Conservation (phyloP, 257 asterid species). For the Rehmannia glutinosa region DNA sequence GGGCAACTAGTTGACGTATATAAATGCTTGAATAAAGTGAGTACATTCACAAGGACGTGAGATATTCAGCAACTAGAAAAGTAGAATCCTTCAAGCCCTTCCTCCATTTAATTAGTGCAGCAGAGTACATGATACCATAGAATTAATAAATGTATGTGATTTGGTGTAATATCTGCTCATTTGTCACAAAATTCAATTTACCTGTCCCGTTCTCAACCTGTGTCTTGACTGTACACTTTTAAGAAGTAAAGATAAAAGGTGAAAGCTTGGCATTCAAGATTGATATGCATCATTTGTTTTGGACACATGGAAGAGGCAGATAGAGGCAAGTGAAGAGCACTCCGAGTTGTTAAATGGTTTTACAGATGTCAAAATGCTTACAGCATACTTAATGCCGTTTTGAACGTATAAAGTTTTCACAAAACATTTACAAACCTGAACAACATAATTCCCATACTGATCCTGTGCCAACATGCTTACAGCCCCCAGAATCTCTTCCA, state of each 20-base stretch:
- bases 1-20: not conserved
- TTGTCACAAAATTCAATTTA: not conserved
- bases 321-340: not conserved
- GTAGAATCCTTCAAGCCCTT: not conserved
- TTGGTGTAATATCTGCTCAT: not conserved
- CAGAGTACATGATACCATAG: not conserved
- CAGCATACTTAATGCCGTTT: too few relatives aligned
- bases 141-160: not conserved
- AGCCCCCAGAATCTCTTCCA: slow-evolving; percentile 86
- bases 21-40: not conserved
- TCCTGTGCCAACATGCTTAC: slow-evolving; percentile 96
- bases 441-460: slow-evolving; percentile 94
- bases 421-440: slow-evolving; percentile 57
- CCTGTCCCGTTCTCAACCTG: not conserved
- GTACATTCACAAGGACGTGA: not conserved
- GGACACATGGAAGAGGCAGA: not conserved
- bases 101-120: not conserved
- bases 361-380: not conserved
- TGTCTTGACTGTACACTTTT: not conserved
- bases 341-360: not conserved
- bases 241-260: not conserved
- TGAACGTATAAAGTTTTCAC: not conserved
- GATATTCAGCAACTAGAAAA: not conserved
- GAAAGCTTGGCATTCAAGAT: too few relatives aligned
- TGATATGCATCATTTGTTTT: too few relatives aligned